Conservation (phyloP, 2,329 filamentous ascomycete genomes). For the Thermomyces lanuginosus region DNA sequence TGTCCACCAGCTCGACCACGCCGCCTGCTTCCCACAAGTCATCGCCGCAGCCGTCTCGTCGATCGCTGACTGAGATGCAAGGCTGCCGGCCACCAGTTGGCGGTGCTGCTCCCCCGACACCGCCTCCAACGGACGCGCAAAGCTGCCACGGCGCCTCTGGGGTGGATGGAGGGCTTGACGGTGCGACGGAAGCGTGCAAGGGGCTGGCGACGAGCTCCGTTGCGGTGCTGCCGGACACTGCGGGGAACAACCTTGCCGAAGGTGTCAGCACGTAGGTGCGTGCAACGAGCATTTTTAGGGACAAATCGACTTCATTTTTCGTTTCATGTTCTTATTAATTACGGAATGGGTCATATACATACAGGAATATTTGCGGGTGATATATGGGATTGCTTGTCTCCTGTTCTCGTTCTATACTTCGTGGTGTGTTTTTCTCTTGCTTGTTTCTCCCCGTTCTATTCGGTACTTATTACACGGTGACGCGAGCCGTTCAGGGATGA, state of each 20-base stretch:
- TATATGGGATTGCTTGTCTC: constrained; percentile 14
- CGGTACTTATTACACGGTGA: too few relatives aligned
- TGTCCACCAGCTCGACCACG: constrained; percentile 19
- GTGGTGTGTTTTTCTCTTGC: too few relatives aligned
- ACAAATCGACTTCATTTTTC: constrained; percentile 11
- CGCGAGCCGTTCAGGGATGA: too few relatives aligned
- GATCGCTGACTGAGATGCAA: constrained; percentile 17
- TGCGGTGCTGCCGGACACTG: constrained; percentile 17
- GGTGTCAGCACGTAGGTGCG: too few relatives aligned
- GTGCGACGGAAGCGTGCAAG: constrained; percentile 22
- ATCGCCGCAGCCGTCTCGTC: constrained; percentile 20
- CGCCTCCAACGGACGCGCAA: constrained; percentile 51
- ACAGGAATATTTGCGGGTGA: constrained; percentile 16
- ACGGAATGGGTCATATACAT: constrained; percentile 19
- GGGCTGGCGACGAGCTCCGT: constrained; percentile 19
- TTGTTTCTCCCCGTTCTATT: too few relatives aligned
- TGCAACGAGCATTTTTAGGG: constrained; percentile 7
- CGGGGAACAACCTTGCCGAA: constrained; percentile 9
- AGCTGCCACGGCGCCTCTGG: constrained; percentile 22
- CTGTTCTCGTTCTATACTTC: too few relatives aligned
- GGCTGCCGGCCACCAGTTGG: constrained; percentile 32
- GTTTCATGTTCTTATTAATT: constrained; percentile 13
- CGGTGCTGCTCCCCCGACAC: constrained; percentile 46
- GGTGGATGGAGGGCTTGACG: constrained; percentile 26
- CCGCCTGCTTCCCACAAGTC: constrained; percentile 26